These are phyloP conservation scores for Phytopythium boreale DNA, from an alignment of 352 stramenopile genomes.

Conservation along the genomic window DNA sequence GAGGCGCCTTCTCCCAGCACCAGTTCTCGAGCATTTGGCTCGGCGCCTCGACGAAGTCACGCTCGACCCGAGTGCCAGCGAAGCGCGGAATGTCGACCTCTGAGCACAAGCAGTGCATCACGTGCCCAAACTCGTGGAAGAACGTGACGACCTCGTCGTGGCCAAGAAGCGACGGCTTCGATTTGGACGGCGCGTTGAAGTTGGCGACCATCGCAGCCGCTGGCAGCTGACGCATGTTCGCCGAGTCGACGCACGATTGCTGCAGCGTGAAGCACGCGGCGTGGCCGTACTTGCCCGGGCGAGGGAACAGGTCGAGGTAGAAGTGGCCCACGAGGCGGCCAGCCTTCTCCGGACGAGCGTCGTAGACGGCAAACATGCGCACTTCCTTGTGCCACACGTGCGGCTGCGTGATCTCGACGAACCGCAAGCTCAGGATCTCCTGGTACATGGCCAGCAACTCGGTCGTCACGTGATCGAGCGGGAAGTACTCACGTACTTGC, in stretches of 20 bases:
- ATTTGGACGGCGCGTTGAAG: constrained; percentile 80
- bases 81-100: constrained; percentile 77
- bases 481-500: constrained; percentile 88
- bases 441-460: constrained; percentile 88
- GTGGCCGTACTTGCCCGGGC: constrained; percentile 86
- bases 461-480: constrained; percentile 79
- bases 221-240: constrained; percentile 46
- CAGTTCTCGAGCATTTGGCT: constrained; percentile 92
- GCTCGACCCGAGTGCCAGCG: constrained; percentile 73
- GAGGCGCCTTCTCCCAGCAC: constrained; percentile 84
- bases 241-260: constrained; percentile 71
- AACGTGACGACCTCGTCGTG: constrained; percentile 88
- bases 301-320: constrained; percentile 88
- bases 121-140: constrained; percentile 90
- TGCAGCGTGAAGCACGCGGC: constrained; percentile 89
- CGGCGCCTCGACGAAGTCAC: constrained; percentile 90
- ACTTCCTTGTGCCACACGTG: constrained; percentile 90
- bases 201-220: constrained; percentile 90
- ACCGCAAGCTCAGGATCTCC: constrained; percentile 83
- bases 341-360: constrained; percentile 49
- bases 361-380: constrained; percentile 82
- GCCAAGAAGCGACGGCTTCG: constrained; percentile 71
- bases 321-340: constrained; percentile 79
- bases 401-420: constrained; percentile 72
- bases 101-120: constrained; percentile 89